Base-by-base conservation (phyloP, 2,329 filamentous ascomycete genomes). In the Aspergillus ochraceoroseus region DNA sequence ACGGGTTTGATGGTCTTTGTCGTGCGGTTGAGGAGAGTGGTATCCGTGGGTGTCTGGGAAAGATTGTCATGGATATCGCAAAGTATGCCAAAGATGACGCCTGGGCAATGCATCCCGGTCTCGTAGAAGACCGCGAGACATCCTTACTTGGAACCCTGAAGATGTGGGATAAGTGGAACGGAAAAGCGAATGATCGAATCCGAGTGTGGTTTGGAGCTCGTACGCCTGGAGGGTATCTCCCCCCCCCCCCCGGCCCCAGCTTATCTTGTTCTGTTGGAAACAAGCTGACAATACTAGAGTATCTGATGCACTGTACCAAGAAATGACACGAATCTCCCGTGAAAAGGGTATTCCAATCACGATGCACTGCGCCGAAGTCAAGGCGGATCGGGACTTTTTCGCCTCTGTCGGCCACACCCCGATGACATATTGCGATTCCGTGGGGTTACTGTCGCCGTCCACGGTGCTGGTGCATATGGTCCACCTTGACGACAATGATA, bases 391-490 rank as follows among this genome's bases (percentile, higher is more conserved):
- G 3, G 44, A 38, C 2, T 49, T 41, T 26, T 44, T 45, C 18
- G 29, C 36, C 8, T 58, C 59, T 0, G 41, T 56, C 4, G 46
- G 43, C 1, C 56, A 60, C 34, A 67, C 63, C 1, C 71, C 71
- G 2, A 68, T 70, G 61, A 62, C 67, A 7, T 74, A 67, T 61
- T 61, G 56, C 34, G 43, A 52, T 8, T 55, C 51, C 1, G 56
- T 59, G 1, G 60, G 62, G 11, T 51, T 70, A n/a, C 58, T 65
- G 4, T 65, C 65, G n/a, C 59, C 59, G 1, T 59, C 62, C 11
- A 74, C 69, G 0, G 71, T 75, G 0, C 63, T 76, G 1, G 72
- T 68, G 1, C 72, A 75, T 50, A 74, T 75, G 71, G 70, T 72
- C 2, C 70, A 75, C 48, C 57, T 74, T 3, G 69, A 74, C 46